Conservation (phyloP, 2,329 filamentous ascomycete genomes). For the Scedosporium minutisporum region DNA sequence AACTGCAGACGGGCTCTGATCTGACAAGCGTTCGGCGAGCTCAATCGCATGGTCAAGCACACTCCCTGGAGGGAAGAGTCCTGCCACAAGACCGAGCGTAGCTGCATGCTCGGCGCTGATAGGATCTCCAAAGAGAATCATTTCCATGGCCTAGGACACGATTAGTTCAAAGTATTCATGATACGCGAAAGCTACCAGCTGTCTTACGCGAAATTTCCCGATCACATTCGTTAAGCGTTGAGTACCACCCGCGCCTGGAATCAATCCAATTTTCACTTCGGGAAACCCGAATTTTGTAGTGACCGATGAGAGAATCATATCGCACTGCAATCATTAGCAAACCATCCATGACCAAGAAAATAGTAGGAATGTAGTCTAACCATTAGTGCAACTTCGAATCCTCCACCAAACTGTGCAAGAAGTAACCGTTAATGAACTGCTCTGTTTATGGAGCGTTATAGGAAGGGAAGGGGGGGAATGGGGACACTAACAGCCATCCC, state of each 20-base stretch:
- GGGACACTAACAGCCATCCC: conserved; percentile 35
- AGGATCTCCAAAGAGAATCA: conserved; percentile 9
- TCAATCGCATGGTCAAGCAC: conserved; percentile 5
- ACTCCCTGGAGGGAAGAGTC: conserved; percentile 1
- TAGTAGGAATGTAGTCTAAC: conserved; percentile 19
- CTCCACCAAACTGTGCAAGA: conserved; percentile 33
- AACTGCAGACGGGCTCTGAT: neutral
- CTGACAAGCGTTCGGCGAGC: neutral
- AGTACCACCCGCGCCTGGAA: conserved; percentile 30
- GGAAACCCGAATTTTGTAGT: conserved; percentile 27
- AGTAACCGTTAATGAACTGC: neutral
- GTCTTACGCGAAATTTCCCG: conserved; percentile 28
- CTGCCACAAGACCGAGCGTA: conserved; percentile 5
- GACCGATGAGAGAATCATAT: conserved; percentile 26
- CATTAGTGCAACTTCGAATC: conserved; percentile 39
- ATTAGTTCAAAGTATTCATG: neutral
- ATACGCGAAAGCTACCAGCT: too few species aligned
- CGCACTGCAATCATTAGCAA: conserved; percentile 19
- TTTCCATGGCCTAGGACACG: conserved; percentile 10
- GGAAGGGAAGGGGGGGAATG: neutral
- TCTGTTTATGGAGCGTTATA: neutral
- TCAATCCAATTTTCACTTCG: conserved; percentile 28
- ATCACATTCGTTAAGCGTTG: conserved; percentile 29
- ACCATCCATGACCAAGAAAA: neutral
- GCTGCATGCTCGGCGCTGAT: conserved; percentile 7